Percentiles rank a stretch among this genome's conserved stretches.
phyloP scores from a whole-genome alignment of 1,284 basidiomycete genomes.

The Pascua sp. region DNA sequence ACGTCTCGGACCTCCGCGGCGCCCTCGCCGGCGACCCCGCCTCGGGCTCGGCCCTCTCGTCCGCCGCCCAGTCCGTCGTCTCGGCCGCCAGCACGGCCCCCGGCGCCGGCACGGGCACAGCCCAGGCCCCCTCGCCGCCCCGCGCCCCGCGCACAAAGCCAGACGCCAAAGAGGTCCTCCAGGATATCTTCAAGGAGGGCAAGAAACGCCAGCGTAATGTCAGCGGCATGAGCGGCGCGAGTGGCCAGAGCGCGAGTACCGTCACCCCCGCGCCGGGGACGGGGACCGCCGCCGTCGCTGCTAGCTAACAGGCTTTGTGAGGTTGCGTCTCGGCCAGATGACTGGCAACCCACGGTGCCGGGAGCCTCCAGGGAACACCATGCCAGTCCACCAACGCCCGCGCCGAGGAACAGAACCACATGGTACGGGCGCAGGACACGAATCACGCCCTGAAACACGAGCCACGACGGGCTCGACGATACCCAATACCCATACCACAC shows the following conservation, averaged over 20 bases:
- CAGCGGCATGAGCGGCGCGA: neutral
- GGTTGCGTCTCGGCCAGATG: too few relatives aligned
- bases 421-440: too few relatives aligned
- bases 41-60: neutral
- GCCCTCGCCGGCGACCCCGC: constrained; percentile 53
- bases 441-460: too few relatives aligned
- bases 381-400: too few relatives aligned
- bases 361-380: too few relatives aligned
- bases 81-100: neutral
- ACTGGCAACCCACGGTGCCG: too few relatives aligned
- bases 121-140: neutral
- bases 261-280: neutral
- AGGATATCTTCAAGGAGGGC: constrained; percentile 49
- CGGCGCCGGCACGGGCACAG: neutral
- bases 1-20: constrained; percentile 78
- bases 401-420: too few relatives aligned
- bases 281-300: too few relatives aligned
- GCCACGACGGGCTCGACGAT: too few relatives aligned
- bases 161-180: constrained; percentile 41
- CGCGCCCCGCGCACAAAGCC: neutral
- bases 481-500: too few relatives aligned
- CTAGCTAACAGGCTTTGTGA: too few relatives aligned
- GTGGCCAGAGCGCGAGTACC: neutral
- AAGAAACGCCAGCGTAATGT: constrained; percentile 7
- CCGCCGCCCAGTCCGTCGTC: constrained; percentile 4